Percentiles rank a stretch among this genome's conserved stretches.
These are phyloP conservation scores for Schrenkiella parvula DNA, from an alignment of 345 rosid genomes.

Conservation along the genomic window DNA sequence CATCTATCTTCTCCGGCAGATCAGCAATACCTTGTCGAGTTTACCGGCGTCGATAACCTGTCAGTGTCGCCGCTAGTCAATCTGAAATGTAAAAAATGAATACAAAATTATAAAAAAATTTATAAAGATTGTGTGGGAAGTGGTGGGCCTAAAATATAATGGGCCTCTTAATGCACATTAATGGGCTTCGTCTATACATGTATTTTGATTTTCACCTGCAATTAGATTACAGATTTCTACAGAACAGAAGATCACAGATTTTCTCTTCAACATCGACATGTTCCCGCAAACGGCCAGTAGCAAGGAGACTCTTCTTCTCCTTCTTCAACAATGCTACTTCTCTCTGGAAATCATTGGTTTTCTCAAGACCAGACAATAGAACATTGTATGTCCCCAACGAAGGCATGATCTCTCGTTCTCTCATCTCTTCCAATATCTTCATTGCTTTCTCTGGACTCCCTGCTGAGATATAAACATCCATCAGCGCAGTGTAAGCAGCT, in stretches of 20 bases:
- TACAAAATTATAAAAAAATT: not conserved
- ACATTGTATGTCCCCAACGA: constrained; percentile 64
- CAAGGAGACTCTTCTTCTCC: constrained; percentile 55
- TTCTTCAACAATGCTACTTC: constrained; percentile 49
- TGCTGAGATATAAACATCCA: constrained; percentile 63
- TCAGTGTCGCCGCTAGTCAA: not conserved
- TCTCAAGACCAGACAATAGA: constrained; percentile 65
- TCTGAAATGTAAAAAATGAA: not conserved
- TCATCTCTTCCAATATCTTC: constrained; percentile 56
- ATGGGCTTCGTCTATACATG: not conserved
- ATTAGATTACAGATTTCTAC: too few species aligned
- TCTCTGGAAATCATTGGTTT: constrained; percentile 38
- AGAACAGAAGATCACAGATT: constrained; percentile 78
- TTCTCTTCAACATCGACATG: constrained; percentile 38
- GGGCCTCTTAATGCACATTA: not conserved
- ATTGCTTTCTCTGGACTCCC: constrained; percentile 73
- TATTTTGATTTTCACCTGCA: not conserved
- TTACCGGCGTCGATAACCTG: not conserved
- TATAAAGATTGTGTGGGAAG: not conserved
- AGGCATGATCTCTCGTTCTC: constrained; percentile 46
- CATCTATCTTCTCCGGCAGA: constrained; percentile 21
- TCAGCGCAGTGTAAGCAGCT: constrained; percentile 67
- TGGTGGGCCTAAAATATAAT: not conserved
- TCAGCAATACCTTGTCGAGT: not conserved
- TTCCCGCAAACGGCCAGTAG: constrained; percentile 31